A percentile compares a stretch with the other conserved stretches of the same genome.
phyloP scores from a whole-genome alignment of 1,284 basidiomycete species.

The Anthracocystis panici-leucophaei region DNA sequence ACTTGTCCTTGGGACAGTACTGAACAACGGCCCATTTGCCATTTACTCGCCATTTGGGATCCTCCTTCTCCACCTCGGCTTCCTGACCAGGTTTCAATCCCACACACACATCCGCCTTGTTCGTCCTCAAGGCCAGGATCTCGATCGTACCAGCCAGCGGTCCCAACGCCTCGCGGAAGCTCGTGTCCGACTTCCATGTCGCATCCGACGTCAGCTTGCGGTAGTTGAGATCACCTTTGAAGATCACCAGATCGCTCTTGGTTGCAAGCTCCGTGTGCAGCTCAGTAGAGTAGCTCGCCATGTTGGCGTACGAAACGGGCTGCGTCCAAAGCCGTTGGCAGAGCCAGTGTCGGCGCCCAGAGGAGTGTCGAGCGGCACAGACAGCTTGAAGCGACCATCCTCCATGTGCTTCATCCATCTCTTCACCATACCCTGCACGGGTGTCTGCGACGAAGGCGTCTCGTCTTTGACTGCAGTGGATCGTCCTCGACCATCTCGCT shows the following conservation, averaged over 20 bases:
- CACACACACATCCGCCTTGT: constrained; percentile 82
- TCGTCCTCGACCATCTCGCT: constrained; percentile 41
- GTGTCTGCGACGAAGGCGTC: constrained; percentile 48
- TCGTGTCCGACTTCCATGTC: constrained; percentile 85
- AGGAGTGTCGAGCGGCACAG: constrained; percentile 77
- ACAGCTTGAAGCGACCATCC: constrained; percentile 80
- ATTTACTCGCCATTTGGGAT: constrained; percentile 62
- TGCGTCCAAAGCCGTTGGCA: constrained; percentile 61
- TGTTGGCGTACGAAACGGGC: constrained; percentile 55
- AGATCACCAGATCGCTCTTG: constrained; percentile 81
- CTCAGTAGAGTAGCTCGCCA: constrained; percentile 72
- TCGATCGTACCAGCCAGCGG: constrained; percentile 78
- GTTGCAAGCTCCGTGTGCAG: constrained; percentile 75
- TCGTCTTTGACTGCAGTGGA: constrained; percentile 50
- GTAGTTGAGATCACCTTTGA: constrained; percentile 86
- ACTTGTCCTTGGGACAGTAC: constrained; percentile 43
- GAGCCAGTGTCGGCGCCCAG: constrained; percentile 73
- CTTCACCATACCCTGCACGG: constrained; percentile 76
- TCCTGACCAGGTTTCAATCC: constrained; percentile 59
- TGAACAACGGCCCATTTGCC: constrained; percentile 64
- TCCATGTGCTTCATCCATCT: constrained; percentile 82
- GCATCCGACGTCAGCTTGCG: constrained; percentile 87
- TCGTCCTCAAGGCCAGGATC: constrained; percentile 86
- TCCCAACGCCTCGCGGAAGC: constrained; percentile 85
- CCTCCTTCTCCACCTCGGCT: constrained; percentile 47